phyloP scores from a whole-genome alignment of 129 eudicot species.

The Chrysanthemum seticuspe region DNA sequence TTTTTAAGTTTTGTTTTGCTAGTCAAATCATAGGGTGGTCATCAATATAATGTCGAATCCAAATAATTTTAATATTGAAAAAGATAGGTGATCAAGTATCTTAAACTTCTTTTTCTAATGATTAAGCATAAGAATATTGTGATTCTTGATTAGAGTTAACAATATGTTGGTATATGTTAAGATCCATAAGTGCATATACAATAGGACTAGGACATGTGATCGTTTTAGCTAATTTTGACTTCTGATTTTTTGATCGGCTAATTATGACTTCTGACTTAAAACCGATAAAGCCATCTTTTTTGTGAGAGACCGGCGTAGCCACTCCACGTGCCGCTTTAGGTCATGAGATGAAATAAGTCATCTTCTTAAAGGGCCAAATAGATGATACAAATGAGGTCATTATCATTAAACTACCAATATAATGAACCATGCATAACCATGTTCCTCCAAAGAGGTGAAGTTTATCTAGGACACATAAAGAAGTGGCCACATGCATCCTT shows the following conservation, averaged over 20 bases:
- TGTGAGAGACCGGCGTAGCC: no score
- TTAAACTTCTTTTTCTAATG: neutral
- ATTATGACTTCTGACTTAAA: no score
- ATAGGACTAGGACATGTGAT: neutral
- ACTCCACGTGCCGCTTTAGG: neutral
- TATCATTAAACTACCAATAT: constrained; percentile 10
- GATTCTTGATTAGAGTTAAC: constrained; percentile 12
- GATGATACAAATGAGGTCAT: constrained; percentile 11
- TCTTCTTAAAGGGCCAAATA: neutral
- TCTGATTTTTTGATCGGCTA: neutral
- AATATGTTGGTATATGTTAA: constrained; percentile 7
- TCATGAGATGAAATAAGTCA: neutral
- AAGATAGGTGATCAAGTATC: neutral
- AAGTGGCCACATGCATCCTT: constrained; percentile 25
- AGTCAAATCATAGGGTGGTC: constrained; percentile 36
- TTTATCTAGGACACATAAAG: constrained; percentile 21
- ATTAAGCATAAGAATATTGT: constrained; percentile 12
- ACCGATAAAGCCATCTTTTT: no score
- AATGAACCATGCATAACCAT: constrained; percentile 6
- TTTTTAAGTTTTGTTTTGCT: constrained; percentile 31
- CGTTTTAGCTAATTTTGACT: neutral
- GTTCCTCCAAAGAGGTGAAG: constrained; percentile 16
- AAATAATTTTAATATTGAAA: neutral
- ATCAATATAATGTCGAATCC: constrained; percentile 25
- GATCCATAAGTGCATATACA: constrained; percentile 2